Base-by-base conservation (phyloP, 495 filamentous ascomycete species). In the Evernia prunastri region DNA sequence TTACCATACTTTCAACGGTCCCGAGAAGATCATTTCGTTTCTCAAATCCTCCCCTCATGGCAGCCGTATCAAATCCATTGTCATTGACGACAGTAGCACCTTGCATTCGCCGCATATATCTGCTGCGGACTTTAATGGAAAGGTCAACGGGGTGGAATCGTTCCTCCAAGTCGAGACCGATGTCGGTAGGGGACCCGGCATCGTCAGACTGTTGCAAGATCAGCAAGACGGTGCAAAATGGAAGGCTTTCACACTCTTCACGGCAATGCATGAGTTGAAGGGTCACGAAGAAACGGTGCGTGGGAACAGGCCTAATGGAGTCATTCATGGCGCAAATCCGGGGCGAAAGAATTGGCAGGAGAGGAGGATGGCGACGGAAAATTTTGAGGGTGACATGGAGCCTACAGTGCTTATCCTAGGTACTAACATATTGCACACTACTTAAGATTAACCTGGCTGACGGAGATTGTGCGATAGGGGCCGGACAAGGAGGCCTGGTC, bases 341-440 rank as follows among this genome's bases (percentile, higher is more conserved):
- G 81, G 74, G 0, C 75, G 81, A 13, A 76, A 74, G 71, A 90
- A 86, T 53, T 91, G 89, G 89, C 75, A 79, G 36, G 88, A 91
- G 59, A 77, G 79, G 56, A 76, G 88, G 54, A 71, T 80, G 29
- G 74, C 75, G 15, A 81, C 86, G 60, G 66, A 75, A 27, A 81
- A 87, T 27, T 89, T 88, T 57, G 49, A 79, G 39, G 69, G 72
- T 15, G 75, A 80, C 31, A 70, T 70, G 11, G 84, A 89, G 56
- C 88, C 87, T 0, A 81, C 78, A 1, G 87, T 89, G 3, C 70
- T 92, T 33, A 78, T 92, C 42, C 77, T 92, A 66, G 88, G 89
- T 78, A 79, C 67, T 79, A 73, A 58, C 37, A 77, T 27, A 64
- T 59, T 27, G 25, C 18, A 27, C 13, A 3, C 37, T 43, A 27